Base-by-base conservation (phyloP, 305 asterid species). In the Solanum hybrid region DNA sequence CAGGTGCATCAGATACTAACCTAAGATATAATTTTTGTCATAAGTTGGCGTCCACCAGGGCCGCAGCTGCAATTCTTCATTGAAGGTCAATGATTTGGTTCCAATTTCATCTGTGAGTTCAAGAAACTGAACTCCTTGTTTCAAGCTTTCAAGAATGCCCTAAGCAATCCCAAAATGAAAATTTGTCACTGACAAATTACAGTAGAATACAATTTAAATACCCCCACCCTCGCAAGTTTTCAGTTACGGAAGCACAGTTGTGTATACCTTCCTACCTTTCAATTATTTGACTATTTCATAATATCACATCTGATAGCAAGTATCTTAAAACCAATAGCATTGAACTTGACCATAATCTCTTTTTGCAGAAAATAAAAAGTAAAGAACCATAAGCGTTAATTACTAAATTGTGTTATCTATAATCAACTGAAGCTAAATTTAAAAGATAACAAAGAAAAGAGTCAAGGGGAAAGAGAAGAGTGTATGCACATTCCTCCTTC, bases 41-140 rank as follows among this genome's bases (percentile, higher is more conserved):
- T 87, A 91, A 69, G 98, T 95, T 87, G 99, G 99, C 0, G 99
- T 97, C 99, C 99, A 98, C 99, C 99, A 97, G 91, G 99, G 99
- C 34, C 99, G 95, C 90, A 95, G 92, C 91, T 94, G 93, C 93
- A 95, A 88, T 92, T 98, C 99, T 89, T 96, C 99, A 90, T 97
- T 98, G 93, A 95, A 97, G 90, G 98, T 94, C 94, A 95, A 91
- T 74, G 98, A 91, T 92, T 96, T 97, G 91, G 90, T 92, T 91
- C 93, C 85, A 86, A 95, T 95, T 93, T 96, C 96, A 93, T 94
- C 94, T 91, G 99, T 95, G 92, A 97, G 96, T 91, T 93, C 98
- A 80, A 94, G 91, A 87, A 95, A 93, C 92, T 95, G 93, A 92
- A 93, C 92, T 92, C 99, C 99, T 90, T 87, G 91, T 90, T 92